Conservation (phyloP, 768 basidiomycete species). For the Psilocybe sp. region DNA sequence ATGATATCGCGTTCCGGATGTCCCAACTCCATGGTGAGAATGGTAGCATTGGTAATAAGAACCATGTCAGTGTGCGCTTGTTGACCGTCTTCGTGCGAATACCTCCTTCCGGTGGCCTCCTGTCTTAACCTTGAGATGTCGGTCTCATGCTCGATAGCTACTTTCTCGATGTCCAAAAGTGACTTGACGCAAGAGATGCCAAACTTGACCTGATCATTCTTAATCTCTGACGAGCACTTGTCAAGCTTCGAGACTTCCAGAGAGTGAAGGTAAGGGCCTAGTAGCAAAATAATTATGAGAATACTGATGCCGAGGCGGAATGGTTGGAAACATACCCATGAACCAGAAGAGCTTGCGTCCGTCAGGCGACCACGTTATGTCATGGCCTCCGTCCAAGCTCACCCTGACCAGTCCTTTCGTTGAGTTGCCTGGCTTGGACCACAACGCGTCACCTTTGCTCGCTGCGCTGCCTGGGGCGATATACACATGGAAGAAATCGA, state of each 20-base stretch:
- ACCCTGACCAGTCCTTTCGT: conserved; percentile 58
- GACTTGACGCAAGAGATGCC: conserved; percentile 61
- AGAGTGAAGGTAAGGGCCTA: conserved; percentile 65
- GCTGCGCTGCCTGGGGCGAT: conserved; percentile 42
- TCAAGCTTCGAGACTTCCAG: conserved; percentile 52
- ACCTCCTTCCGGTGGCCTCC: conserved; percentile 23
- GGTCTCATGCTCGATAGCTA: conserved; percentile 57
- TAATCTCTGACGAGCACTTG: conserved; percentile 46
- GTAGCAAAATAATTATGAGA: conserved; percentile 16
- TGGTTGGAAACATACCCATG: conserved; percentile 44
- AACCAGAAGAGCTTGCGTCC: conserved; percentile 72
- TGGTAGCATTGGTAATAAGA: conserved; percentile 64
- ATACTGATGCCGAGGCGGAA: background rate
- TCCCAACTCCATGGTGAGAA: conserved; percentile 67
- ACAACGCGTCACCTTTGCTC: conserved; percentile 44
- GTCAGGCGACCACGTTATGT: conserved; percentile 60
- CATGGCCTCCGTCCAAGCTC: conserved; percentile 77
- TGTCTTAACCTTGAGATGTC: conserved; percentile 58
- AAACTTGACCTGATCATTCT: conserved; percentile 49
- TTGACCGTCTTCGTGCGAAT: background rate
- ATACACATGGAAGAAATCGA: conserved; percentile 71
- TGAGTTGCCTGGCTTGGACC: conserved; percentile 71
- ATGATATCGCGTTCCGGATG: conserved; percentile 48
- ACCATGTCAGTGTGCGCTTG: conserved; percentile 39
- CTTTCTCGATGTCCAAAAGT: conserved; percentile 53